Base-by-base conservation (phyloP, 1,284 basidiomycete species). In the Ceraceosorus guamensis region DNA sequence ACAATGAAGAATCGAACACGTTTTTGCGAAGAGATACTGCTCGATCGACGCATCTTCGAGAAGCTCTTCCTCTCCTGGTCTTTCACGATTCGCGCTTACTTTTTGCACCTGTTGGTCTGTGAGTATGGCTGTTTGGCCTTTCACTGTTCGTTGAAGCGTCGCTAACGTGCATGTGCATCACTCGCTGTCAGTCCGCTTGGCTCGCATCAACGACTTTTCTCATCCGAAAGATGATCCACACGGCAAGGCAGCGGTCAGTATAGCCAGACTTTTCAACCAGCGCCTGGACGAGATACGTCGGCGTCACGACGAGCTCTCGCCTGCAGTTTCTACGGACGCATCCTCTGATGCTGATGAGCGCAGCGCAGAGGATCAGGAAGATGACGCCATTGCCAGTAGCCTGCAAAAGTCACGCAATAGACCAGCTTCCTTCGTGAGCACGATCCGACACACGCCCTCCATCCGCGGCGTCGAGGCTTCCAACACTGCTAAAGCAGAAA, bases 41-140 rank as follows among this genome's bases (percentile, higher is more conserved):
- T 73, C 50, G 61, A 73, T 41, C 60, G 66, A 7, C 49, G 35
- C 34, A 57, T 73, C 33, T 72, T 72, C 57, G 60, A 72, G 35
- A 72, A 72, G 61, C 66, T 72, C 33, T 72, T 72, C 62, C 53
- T 72, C 4, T 72, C 70, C 31, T 72, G 70, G 70, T 72, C 70
- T 11, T 71, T 72, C 54, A 70, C 68, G 41, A 72, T 72, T 39
- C 65, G 70, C 6, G 70, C 70, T n/a, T 72, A 72, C 59, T 72
- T 69, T 43, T 52, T 72, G 39, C 70, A 72, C 37, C 56, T 72
- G 14, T 63, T 72, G 33, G 70, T 72, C 43, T 73, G 37, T 54
- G 46, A 54, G 53, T 54, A 32, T 41, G 46, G 5, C 34, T 35
- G 37, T 8, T 8, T 8, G 37, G n/a, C n/a, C 37, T 41, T 41